These are phyloP conservation scores for Corrigiola litoralis DNA, from an alignment of 179 eudicot genomes.

Conservation along the genomic window DNA sequence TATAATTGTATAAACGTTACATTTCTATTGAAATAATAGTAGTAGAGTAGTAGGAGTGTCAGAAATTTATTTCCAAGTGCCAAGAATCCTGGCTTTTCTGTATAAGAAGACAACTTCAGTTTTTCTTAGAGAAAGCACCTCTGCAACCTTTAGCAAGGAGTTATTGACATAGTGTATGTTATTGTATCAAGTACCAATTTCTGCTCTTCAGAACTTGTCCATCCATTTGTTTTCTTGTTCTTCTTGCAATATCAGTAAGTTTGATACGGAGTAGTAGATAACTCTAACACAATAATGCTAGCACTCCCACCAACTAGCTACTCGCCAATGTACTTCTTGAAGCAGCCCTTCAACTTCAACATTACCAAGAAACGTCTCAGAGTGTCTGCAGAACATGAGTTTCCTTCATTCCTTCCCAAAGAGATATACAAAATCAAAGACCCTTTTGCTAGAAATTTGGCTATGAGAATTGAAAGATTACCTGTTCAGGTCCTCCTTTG, in stretches of 20 bases:
- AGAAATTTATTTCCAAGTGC: too few relatives aligned
- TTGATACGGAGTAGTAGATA: neutral
- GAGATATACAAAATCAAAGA: slow-evolving; percentile 58
- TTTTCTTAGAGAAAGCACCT: too few relatives aligned
- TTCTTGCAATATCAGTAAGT: neutral
- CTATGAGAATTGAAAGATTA: slow-evolving; percentile 52
- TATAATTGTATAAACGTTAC: too few relatives aligned
- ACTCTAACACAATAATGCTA: neutral
- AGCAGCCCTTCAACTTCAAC: slow-evolving; percentile 10
- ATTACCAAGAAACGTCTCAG: slow-evolving; percentile 5
- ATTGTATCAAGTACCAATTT: too few relatives aligned
- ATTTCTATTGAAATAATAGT: too few relatives aligned
- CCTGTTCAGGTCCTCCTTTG: slow-evolving; percentile 46
- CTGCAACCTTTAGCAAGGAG: too few relatives aligned
- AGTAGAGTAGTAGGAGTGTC: too few relatives aligned
- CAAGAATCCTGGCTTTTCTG: too few relatives aligned
- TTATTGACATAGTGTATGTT: too few relatives aligned
- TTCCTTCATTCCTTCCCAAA: slow-evolving; percentile 62
- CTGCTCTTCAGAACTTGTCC: too few relatives aligned
- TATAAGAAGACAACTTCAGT: too few relatives aligned
- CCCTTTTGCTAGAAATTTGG: slow-evolving; percentile 64
- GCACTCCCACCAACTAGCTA: neutral
- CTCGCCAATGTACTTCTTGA: slow-evolving; percentile 4
- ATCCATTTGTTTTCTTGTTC: too few relatives aligned
- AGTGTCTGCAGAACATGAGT: slow-evolving; percentile 29